Evolutionary conservation across 192 early-diverging fungal genomes (phyloP), one percentile per base, ranked within the genome.

Genomic region (Backusella sp.): DNA sequence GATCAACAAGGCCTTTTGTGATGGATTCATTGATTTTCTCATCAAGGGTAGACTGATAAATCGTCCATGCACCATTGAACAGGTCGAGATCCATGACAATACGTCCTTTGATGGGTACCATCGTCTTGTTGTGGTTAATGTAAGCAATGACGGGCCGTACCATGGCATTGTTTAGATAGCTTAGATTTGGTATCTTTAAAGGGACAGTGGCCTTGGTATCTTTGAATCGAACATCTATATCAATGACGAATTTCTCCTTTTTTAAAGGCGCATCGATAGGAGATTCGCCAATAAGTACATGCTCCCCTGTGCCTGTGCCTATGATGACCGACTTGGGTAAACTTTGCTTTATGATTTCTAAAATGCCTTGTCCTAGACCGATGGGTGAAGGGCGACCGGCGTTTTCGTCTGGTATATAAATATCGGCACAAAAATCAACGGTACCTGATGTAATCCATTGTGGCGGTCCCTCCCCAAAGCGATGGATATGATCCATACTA

Each of bases 1-100:
- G 80, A 75, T 89, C 84, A 0, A 91, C 90, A 84, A 98, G 87
- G 0, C 92, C 94, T 23, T 92, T 89, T 21, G 96, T 96, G 23
- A 96, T 83, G 62, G 93, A 91, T 72, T 94, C 92, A 1, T 90
- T 89, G 19, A 97, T 85, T 19, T 90, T 82, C 37, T 87, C 88
- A 68, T 91, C 89, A 46, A 98, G 75, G 1, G 89, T 91, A 3
- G 94, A 94, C 62, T 95, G 92, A 82, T 93, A 96, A 17, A 95
- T 85, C 19, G 92, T 93, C 97, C 97, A 99, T 0, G 96, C 89
- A n/a, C 97, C 97, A 79, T 96, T 91, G 83, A 97, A 97, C 68
- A 96, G 92, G 49, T 86, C 83, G 30, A 92, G 65, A 66, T 91
- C 87, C 83, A 96, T 88, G 42, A 90, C 90, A 17, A 95, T 88